Evolutionary conservation across 1,284 basidiomycete species (phyloP).

Genomic region (Tremellales sp.): DNA sequence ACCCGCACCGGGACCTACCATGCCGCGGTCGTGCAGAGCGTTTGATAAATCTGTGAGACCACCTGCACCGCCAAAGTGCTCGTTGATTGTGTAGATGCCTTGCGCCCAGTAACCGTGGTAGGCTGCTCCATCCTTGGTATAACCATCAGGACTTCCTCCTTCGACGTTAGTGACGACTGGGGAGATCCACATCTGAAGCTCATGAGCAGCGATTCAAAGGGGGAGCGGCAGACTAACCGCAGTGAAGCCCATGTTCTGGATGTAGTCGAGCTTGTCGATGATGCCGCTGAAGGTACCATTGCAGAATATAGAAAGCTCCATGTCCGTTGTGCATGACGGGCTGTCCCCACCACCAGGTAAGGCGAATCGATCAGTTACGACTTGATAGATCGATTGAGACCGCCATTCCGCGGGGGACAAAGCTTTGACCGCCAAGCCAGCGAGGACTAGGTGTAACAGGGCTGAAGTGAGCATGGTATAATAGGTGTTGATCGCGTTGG

Average conservation of each 20-base stretch:
- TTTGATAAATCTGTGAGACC: constrained; percentile 64
- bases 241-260: constrained; percentile 70
- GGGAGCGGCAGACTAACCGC: constrained; percentile 58
- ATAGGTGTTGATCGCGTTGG: too few species aligned
- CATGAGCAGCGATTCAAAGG: too few species aligned
- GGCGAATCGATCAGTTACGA: constrained; percentile 47
- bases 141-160: too few species aligned
- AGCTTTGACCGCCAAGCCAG: too few species aligned
- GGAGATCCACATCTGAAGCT: constrained; percentile 48
- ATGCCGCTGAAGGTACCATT: constrained; percentile 69
- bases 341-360: too few species aligned
- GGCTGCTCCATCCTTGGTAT: constrained; percentile 32
- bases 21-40: constrained; percentile 63
- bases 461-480: too few species aligned
- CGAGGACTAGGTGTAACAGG: too few species aligned
- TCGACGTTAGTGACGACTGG: constrained; percentile 44
- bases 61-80: constrained; percentile 62
- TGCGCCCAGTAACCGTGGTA: constrained; percentile 52
- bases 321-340: constrained; percentile 19
- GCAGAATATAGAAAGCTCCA: constrained; percentile 42
- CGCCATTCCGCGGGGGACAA: too few species aligned
- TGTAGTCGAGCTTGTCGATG: constrained; percentile 69
- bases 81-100: constrained; percentile 62
- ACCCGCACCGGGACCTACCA: too few species aligned
- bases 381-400: constrained; percentile 43